Base-by-base conservation (phyloP, 148 eudicot species). In the Rhododendron ferrugineum region DNA sequence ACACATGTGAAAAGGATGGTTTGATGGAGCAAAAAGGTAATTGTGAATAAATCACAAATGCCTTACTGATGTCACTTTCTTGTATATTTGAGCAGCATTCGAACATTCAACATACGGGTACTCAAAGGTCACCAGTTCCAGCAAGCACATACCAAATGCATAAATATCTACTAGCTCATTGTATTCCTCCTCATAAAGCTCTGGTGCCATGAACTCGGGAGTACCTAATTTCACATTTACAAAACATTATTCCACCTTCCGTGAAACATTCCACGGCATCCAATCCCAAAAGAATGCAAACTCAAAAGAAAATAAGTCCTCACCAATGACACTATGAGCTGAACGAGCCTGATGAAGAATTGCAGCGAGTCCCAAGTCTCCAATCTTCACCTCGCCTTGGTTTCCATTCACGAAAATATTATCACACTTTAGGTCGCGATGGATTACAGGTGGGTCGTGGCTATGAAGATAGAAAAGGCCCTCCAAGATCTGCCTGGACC, bases 151-250 rank as follows among this genome's bases (percentile, higher is more conserved):
- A 60, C 99, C 99, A 83, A 97, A 97, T 42, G 98, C 97, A 86
- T 97, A 97, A 42, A 97, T 93, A 88, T 97, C 99, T 84, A 97
- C 99, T 54, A 97, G 98, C 88, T 95, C 98, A 85, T 97, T 95
- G 89, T 97, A 97, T 77, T 95, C 92, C 91, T 95, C 99, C 90
- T 97, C 98, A 79, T 97, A 97, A 79, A 97, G 94, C 89, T 97
- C 99, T 9, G 98, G 99, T 79, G 99, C 99, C 99, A 97, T 97
- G 85, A 95, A 97, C 87, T 97, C 98, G 1, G 99, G 99, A 40
- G 99, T 97, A 75, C 99, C 99, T 97, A 83, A 89, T 81, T 30
- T 78, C 85, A 87, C 64, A 80, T 73, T 15, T 84, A 58, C 23
- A 84, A 60, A 50, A 76, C 58, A 77, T 37, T 30, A 60, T 42